Conservation (phyloP, 176 grass and related monocot species). For the Lolium multiflorum region DNA sequence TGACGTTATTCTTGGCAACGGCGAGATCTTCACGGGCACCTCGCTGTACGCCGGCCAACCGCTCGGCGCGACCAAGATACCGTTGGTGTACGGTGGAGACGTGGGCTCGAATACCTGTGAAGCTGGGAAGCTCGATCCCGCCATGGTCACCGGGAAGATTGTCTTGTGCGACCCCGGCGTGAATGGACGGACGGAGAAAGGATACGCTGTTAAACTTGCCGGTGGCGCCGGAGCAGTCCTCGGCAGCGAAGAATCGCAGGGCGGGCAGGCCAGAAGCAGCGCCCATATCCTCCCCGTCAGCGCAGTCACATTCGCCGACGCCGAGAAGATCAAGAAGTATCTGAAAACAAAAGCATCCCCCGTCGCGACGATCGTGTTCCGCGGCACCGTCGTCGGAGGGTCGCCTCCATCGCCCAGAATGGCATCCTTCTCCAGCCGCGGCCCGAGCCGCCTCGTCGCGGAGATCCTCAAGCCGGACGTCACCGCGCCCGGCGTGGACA, state of each 20-base stretch:
- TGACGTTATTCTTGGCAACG: slow-evolving; percentile 48
- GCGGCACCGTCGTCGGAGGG: too few relatives aligned
- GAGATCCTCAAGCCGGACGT: slow-evolving; percentile 61
- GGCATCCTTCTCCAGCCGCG: too few relatives aligned
- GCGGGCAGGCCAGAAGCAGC: slow-evolving; percentile 14
- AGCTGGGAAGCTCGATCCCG: slow-evolving; percentile 17
- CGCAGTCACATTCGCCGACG: not conserved
- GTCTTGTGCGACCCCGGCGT: slow-evolving; percentile 51
- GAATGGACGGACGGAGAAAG: slow-evolving; percentile 35
- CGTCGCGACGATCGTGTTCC: too few relatives aligned
- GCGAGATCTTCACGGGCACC: slow-evolving; percentile 24
- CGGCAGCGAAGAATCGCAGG: not conserved
- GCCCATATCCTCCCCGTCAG: slow-evolving; percentile 27
- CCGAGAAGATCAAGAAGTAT: not conserved
- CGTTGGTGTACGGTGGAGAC: slow-evolving; percentile 46
- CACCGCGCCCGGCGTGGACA: slow-evolving; percentile 56
- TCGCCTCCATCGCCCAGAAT: too few relatives aligned
- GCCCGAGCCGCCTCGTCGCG: slow-evolving; percentile 35
- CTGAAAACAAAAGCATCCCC: too few relatives aligned
- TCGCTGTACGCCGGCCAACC: slow-evolving; percentile 43
- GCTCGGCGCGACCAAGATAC: not conserved
- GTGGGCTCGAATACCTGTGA: slow-evolving; percentile 30
- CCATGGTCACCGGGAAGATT: slow-evolving; percentile 48
- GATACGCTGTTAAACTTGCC: slow-evolving; percentile 45
- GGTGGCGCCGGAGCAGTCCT: slow-evolving; percentile 53